Evolutionary conservation across 345 rosid genomes (phyloP), one percentile per base, ranked within the genome.

Genomic region (Gossypium sturtianum): DNA sequence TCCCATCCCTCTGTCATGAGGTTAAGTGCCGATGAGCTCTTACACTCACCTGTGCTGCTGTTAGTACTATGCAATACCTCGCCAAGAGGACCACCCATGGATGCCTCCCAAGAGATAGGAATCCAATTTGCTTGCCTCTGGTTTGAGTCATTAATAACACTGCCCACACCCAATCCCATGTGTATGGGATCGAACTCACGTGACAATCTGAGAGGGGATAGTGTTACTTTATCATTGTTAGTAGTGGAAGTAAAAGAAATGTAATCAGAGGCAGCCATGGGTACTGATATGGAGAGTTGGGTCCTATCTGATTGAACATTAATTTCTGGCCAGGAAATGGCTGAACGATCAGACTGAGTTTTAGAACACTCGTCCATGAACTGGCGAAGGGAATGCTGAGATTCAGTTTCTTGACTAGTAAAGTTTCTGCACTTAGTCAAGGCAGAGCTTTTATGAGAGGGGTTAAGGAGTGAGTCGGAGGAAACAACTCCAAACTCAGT

Each of bases 61-160:
- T 56, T 84, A 12, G 85, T 82, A 63, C 44, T 84, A 44, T 90
- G 85, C 81, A 90, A 47, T 49, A 88, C 95, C 76, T 90, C 95
- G 5, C 89, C 92, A 22, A 90, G 92, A 9, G 95, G 92, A 20
- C 95, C 95, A 11, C 95, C 91, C 86, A 90, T 66, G 29, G 90
- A 84, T 15, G 79, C 75, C 77, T 83, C 94, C 91, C 91, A 86
- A 4, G 91, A 79, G 72, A 84, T 73, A 11, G 92, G 89, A 29
- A 85, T 80, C 89, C 87, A 84, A 74, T 80, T 85, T 13, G 86
- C 71, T 71, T 83, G 88, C 84, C 81, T 88, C 19, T 78, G 85
- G 77, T 56, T 78, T 5, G 79, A 63, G 64, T 80, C 88, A 53
- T 74, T 76, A 38, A 78, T 70, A 12, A 70, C 73, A 71, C 78